Evolutionary conservation across 345 rosid genomes (phyloP), one percentile per base, ranked within the genome.

Genomic region (Gossypium ekmanianum): DNA sequence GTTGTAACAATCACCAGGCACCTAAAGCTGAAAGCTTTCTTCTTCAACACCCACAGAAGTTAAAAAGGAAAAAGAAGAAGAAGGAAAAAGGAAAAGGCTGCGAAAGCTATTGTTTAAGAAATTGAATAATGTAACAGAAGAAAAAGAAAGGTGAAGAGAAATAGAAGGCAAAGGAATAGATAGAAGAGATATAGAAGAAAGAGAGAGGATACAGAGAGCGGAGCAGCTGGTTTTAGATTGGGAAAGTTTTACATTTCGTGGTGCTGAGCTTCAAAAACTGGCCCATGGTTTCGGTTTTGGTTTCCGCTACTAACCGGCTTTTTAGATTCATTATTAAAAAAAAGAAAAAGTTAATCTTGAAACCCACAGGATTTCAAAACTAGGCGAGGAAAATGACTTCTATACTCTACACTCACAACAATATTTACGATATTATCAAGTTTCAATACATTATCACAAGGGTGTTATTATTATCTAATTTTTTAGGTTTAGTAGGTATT

Each of bases 191-290:
- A 48, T 77, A 51, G 80, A 70, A 47, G 48, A 51, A 27, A 58
- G 26, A 18, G 47, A 67, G 20, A 29, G 1, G 75, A 20, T 50
- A 41, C 50, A 26, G 47, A 54, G 81, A 70, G 64, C 43, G 57
- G 72, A 85, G 92, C 86, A 77, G 83, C 79, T 71, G 88, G 92
- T 88, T 90, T 90, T 88, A 74, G 64, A 17, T 61, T 18, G 71
- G 71, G 24, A 57, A 61, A 69, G 47, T 27, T 75, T 29, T 70
- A 2, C 3, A 27, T 62, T 74, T 9, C 74, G 26, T 72, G 41
- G 78, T 56, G 66, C 77, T 16, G 16, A 68, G 75, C 72, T 69
- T 75, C 68, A 62, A 83, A 78, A 83, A 64, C 48, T 84, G 83
- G 89, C 94, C 92, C 92, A 86, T 83, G 84, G 94, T 87, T 69